Base-by-base conservation (phyloP, 768 basidiomycete species). In the Mycena capillaripes region DNA sequence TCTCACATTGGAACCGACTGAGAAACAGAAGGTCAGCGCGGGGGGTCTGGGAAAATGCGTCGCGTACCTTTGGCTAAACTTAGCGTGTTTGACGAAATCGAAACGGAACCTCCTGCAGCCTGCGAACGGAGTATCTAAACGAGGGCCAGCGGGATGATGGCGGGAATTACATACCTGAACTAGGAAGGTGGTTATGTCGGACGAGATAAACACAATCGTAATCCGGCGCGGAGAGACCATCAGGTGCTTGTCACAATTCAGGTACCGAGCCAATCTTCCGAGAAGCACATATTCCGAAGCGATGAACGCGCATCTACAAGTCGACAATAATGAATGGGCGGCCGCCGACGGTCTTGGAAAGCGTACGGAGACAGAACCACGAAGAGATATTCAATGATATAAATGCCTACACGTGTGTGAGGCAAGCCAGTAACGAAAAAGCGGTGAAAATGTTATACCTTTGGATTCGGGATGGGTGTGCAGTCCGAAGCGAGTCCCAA, bases 251-350 rank as follows among this genome's bases (percentile, higher is more conserved):
- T 86, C 83, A 40, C 84, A 85, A 12, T 82, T 75, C 8, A 93
- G 80, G 71, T 87, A 83, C 27, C 79, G 82, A 7, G 91, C 89
- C 4, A 95, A 79, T 16, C 87, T 88, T 12, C 92, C 91, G 1
- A 94, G 86, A 23, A 93, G 84, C 66, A 93, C 81, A 75, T 94
- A 94, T 76, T 91, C 86, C 17, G 90, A 87, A 6, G 91, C 91
- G 71, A 92, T 91, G 81, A 94, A 94, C 30, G 91, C 92, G 77
- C 93, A 94, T 6, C 61, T 56, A 46, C 34, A 38, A 8, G 29
- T 52, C 10, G 61, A 44, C 16, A 44, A 25, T 23, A 11, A 36
- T 55, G 60, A 12, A n/a, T 25, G 7, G 25, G 10, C 7, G 23
- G 6, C n/a, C 8, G 30, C 7, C 38, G 38, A 1, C 38, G 16